Base-by-base conservation (phyloP, 202 grass and related monocot species). In the Brachypodium distachyon region DNA sequence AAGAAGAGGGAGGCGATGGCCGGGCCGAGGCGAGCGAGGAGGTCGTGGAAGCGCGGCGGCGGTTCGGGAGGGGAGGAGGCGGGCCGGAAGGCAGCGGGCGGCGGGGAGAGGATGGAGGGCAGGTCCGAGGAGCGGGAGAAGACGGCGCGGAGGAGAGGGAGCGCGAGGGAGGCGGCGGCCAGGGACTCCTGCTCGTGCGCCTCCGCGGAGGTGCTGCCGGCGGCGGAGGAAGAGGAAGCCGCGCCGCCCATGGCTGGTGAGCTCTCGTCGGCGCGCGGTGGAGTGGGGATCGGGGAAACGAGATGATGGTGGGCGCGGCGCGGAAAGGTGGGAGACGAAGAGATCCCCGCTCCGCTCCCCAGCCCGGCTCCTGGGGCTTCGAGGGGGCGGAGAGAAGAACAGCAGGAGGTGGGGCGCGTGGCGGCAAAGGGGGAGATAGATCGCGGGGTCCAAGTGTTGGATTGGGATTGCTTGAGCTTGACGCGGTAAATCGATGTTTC, bases 1-100 rank as follows among this genome's bases (percentile, higher is more conserved):
- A 90, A 98, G 89, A 90, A 89, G 33, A 90, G 70, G 19, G 94
- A 90, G 40, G 73, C 81, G 60, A 92, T 84, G 26, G 82, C 32
- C 4, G 79, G 67, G 53, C 89, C 82, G 49, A 98, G 77, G 77
- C 62, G 43, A 1, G 29, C 58, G 34, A 90, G 9, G 43, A 98
- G 41, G 34, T 58, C 64, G 2, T 80, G 60, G 81, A 98, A 78
- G 67, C 87, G 75, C 2, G 70, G 67, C 5, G 84, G 81, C 40
- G 29, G 19, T 2, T 70, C 26, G 27, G 53, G 29, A 49, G 52
- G 33, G 72, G 74, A 56, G 73, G 18, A 56, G 73, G 18, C 39
- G 79, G 86, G 28, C 50, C 73, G 26, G 82, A 92, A 86, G 44
- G 52, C 33, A 12, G 84, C 19, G 32, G 42, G 61, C 25, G 77